phyloP scores from a whole-genome alignment of 176 grass and related monocot species.

The Themeda triandra region DNA sequence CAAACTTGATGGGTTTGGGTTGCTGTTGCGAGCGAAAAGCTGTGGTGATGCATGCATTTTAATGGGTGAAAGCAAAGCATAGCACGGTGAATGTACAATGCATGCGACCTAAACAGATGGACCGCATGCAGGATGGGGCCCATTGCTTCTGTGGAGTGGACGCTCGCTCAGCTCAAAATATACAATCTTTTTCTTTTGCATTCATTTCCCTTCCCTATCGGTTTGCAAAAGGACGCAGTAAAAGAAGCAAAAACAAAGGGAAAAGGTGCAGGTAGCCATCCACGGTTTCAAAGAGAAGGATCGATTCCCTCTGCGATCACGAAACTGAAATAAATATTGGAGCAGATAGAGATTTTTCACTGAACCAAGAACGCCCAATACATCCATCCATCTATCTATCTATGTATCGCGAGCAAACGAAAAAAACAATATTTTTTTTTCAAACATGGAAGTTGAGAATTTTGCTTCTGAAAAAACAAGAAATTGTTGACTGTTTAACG shows the following conservation, averaged over 20 bases:
- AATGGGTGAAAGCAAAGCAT: slow-evolving; percentile 36
- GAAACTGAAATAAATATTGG: slow-evolving; percentile 5
- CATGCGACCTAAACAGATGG: slow-evolving; percentile 39
- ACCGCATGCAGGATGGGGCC: slow-evolving; percentile 41
- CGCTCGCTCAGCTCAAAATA: slow-evolving; percentile 24
- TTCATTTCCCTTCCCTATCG: slow-evolving; percentile 43
- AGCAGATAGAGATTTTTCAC: neutral
- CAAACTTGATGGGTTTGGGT: slow-evolving; percentile 42
- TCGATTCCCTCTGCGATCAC: slow-evolving; percentile 16
- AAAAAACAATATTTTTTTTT: neutral
- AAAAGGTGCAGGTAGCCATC: slow-evolving; percentile 25
- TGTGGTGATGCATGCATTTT: slow-evolving; percentile 46
- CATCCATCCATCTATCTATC: neutral
- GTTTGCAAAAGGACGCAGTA: slow-evolving; percentile 41
- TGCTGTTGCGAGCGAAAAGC: slow-evolving; percentile 41
- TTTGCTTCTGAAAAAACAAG: neutral
- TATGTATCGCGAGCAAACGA: neutral
- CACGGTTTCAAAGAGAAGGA: slow-evolving; percentile 31
- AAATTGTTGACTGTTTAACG: slow-evolving; percentile 1
- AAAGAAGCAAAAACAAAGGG: slow-evolving; percentile 24
- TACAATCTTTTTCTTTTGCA: slow-evolving; percentile 27
- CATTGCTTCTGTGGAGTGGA: slow-evolving; percentile 16
- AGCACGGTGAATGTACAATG: slow-evolving; percentile 37
- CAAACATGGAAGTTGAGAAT: neutral
- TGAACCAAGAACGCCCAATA: neutral